Percentiles rank a stretch among this genome's conserved stretches.
phyloP scores from a whole-genome alignment of 352 stramenopile genomes.

The Globisporangium parvum region DNA sequence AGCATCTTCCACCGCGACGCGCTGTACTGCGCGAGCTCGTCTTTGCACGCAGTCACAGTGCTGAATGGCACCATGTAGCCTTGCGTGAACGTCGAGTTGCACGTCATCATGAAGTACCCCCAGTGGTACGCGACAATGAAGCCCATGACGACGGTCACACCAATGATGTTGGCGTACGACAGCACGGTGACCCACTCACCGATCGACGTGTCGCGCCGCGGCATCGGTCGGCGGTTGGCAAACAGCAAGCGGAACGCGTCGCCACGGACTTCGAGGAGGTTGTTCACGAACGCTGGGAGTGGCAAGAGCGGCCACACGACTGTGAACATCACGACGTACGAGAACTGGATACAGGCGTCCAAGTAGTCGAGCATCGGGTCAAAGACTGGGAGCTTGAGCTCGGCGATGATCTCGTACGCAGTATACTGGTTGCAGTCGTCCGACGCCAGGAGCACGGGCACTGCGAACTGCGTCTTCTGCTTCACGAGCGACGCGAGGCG shows the following conservation, averaged over 20 bases:
- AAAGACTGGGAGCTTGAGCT: slow-evolving; percentile 78
- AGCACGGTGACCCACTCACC: slow-evolving; percentile 82
- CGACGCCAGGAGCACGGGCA: slow-evolving; percentile 60
- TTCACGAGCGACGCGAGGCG: slow-evolving; percentile 61
- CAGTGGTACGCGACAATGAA: slow-evolving; percentile 85
- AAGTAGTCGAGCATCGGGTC: slow-evolving; percentile 85
- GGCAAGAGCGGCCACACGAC: slow-evolving; percentile 86
- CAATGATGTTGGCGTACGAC: slow-evolving; percentile 83
- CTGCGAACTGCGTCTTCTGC: slow-evolving; percentile 58
- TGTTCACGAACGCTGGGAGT: slow-evolving; percentile 83
- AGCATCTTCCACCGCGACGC: slow-evolving; percentile 56
- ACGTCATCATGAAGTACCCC: slow-evolving; percentile 67
- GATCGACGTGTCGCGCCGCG: slow-evolving; percentile 73
- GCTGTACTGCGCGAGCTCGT: slow-evolving; percentile 18
- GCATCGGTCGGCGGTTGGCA: slow-evolving; percentile 74
- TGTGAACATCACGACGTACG: slow-evolving; percentile 89
- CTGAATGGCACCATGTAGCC: slow-evolving; percentile 77
- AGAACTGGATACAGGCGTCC: slow-evolving; percentile 86
- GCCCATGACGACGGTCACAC: slow-evolving; percentile 71
- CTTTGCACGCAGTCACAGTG: slow-evolving; percentile 31
- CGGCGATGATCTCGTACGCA: slow-evolving; percentile 79
- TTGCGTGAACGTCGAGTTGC: slow-evolving; percentile 66
- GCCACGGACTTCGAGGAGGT: slow-evolving; percentile 80
- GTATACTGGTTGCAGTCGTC: slow-evolving; percentile 86
- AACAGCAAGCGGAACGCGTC: slow-evolving; percentile 82